phyloP scores from a whole-genome alignment of 2,329 filamentous ascomycete genomes.

The Trichoderma koningiopsis region DNA sequence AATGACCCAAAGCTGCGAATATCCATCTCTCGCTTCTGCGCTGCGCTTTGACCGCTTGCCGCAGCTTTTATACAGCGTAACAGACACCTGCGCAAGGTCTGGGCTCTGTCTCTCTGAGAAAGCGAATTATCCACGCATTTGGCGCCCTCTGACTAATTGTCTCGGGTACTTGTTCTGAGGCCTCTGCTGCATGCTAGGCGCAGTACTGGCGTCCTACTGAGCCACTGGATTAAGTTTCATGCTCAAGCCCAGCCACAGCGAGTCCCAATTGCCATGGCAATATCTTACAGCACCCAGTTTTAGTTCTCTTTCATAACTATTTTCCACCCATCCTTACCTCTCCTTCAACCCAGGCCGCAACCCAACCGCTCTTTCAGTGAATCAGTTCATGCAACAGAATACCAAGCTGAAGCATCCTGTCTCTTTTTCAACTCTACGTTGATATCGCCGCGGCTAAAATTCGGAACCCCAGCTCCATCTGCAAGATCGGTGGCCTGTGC shows the following conservation, averaged over 20 bases:
- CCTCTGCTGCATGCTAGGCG: neutral
- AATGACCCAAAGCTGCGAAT: neutral
- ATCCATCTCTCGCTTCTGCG: neutral
- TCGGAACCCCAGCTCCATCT: conserved; percentile 2
- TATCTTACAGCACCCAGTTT: neutral
- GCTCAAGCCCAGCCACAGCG: neutral
- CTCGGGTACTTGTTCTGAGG: neutral
- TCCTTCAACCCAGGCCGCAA: neutral
- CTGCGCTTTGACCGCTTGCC: neutral
- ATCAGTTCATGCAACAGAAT: neutral
- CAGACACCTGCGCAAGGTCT: neutral
- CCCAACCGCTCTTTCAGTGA: neutral
- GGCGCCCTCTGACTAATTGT: neutral
- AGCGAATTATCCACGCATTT: neutral
- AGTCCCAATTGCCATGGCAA: neutral
- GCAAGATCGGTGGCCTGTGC: conserved; percentile 31
- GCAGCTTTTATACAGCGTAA: neutral
- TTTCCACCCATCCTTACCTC: neutral
- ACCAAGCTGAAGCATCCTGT: neutral
- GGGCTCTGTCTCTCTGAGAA: neutral
- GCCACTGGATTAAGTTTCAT: neutral
- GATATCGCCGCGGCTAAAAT: conserved; percentile 17
- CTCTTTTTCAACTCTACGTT: neutral
- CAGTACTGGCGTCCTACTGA: neutral
- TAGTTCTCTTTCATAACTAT: neutral